These are phyloP conservation scores for Podospora didyma DNA, from an alignment of 495 filamentous ascomycete genomes.

Conservation along the genomic window DNA sequence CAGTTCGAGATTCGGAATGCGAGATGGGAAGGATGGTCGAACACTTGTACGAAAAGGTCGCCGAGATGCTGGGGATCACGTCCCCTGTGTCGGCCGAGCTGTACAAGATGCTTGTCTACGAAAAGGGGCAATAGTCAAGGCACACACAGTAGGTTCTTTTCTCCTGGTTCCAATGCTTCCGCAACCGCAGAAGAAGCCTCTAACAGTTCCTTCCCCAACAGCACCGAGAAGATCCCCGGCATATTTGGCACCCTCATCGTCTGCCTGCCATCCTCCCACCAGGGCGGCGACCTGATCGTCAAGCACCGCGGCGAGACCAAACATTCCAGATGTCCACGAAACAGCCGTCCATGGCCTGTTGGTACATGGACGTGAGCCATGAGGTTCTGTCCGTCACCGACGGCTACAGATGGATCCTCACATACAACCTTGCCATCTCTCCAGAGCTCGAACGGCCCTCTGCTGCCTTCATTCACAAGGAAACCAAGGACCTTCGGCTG, in stretches of 20 bases:
- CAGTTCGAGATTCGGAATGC: conserved; percentile 41
- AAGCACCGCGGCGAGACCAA: conserved; percentile 34
- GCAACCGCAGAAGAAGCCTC: neutral
- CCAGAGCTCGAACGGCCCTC: conserved; percentile 40
- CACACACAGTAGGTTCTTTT: conserved; percentile 41
- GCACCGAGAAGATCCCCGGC: conserved; percentile 46
- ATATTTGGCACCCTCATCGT: conserved; percentile 58
- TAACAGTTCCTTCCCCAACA: neutral
- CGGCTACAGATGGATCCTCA: too few relatives aligned
- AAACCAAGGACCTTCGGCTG: too few relatives aligned
- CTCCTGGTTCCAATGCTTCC: conserved; percentile 1
- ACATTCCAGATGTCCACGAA: conserved; percentile 34
- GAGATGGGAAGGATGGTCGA: conserved; percentile 27
- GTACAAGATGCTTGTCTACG: conserved; percentile 56
- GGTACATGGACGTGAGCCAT: conserved; percentile 54
- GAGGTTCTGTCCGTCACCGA: conserved; percentile 46
- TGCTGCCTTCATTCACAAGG: too few relatives aligned
- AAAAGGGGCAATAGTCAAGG: conserved; percentile 52
- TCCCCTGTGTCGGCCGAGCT: conserved; percentile 35
- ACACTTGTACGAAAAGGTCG: conserved; percentile 16
- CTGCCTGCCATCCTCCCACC: conserved; percentile 45
- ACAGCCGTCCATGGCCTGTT: conserved; percentile 38
- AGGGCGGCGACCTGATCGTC: conserved; percentile 48
- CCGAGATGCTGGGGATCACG: conserved; percentile 30
- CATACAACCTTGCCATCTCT: too few relatives aligned